phyloP scores from a whole-genome alignment of 352 stramenopile genomes.

The Plasmopara halstedii region DNA sequence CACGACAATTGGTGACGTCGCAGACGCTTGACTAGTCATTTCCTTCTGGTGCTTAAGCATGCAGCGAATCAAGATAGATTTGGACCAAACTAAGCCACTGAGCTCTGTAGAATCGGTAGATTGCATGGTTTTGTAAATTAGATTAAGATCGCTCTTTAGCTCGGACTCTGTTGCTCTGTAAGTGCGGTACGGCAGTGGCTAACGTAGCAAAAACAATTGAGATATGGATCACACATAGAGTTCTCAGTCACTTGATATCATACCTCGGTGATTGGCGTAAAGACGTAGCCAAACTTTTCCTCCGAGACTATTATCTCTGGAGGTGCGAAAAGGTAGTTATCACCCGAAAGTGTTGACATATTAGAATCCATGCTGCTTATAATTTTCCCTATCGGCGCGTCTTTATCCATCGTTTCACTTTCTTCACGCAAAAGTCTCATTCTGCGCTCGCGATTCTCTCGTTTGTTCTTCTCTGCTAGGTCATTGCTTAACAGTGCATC shows the following conservation, averaged over 20 bases:
- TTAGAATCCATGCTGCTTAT: conserved; percentile 67
- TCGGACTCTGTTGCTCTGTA: conserved; percentile 57
- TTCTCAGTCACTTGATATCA: not conserved
- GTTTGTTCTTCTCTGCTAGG: conserved; percentile 46
- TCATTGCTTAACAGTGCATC: conserved; percentile 69
- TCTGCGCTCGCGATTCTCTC: conserved; percentile 43
- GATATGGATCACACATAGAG: not conserved
- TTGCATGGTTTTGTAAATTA: conserved; percentile 64
- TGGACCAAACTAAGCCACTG: conserved; percentile 54
- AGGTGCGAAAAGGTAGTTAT: conserved; percentile 48
- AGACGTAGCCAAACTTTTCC: conserved; percentile 81
- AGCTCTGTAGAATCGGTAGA: conserved; percentile 43
- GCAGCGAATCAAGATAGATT: conserved; percentile 55
- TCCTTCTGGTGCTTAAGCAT: conserved; percentile 27
- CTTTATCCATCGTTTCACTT: conserved; percentile 20
- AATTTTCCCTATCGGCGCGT: conserved; percentile 38
- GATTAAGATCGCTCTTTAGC: conserved; percentile 37
- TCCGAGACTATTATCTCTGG: conserved; percentile 30
- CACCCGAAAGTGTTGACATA: conserved; percentile 59
- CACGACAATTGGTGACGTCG: conserved; percentile 21
- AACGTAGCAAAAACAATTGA: too few species aligned
- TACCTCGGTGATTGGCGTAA: conserved; percentile 64
- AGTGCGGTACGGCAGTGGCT: conserved; percentile 42
- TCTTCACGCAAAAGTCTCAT: conserved; percentile 54
- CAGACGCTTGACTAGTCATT: conserved; percentile 4